Evolutionary conservation across 139 green algal species (phyloP).

Genomic region (Nannochloris sp.): DNA sequence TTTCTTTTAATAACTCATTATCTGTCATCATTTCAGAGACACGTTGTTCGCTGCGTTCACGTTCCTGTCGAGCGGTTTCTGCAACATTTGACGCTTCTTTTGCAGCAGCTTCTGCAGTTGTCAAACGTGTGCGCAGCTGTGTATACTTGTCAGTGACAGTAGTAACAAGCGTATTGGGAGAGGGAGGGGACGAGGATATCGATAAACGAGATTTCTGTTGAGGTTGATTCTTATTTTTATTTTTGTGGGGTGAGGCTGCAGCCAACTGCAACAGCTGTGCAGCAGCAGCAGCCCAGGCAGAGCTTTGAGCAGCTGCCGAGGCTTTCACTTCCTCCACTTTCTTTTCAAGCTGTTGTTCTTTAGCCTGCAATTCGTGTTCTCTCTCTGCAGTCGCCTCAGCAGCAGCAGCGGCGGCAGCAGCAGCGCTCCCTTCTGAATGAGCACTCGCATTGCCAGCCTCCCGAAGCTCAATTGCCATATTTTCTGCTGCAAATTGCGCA

Average conservation of each 20-base stretch:
- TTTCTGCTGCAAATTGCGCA: no score
- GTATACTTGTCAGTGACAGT: not conserved
- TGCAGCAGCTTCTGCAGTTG: not conserved
- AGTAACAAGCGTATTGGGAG: not conserved
- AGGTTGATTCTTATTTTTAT: no score
- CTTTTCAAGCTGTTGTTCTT: no score
- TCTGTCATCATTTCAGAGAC: slow-evolving; percentile 15
- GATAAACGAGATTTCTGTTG: not conserved
- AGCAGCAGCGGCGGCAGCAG: not conserved
- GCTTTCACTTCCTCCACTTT: no score
- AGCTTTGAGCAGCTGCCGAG: no score
- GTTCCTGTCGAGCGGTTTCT: slow-evolving; percentile 6
- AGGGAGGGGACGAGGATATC: not conserved
- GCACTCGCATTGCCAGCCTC: not conserved
- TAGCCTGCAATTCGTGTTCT: not conserved
- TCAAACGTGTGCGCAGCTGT: not conserved
- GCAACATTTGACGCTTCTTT: not conserved
- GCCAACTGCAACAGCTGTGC: not conserved
- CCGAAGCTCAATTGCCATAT: no score
- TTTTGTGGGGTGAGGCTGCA: no score
- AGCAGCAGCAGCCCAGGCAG: not conserved
- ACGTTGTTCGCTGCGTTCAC: slow-evolving; percentile 11
- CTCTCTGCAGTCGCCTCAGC: not conserved
- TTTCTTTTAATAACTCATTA: slow-evolving; percentile 23
- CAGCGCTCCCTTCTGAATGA: not conserved